A percentile compares a stretch with the other conserved stretches of the same genome.
Conservation (phyloP, 1,284 basidiomycete genomes). For the Hortiboletus rubellus region DNA sequence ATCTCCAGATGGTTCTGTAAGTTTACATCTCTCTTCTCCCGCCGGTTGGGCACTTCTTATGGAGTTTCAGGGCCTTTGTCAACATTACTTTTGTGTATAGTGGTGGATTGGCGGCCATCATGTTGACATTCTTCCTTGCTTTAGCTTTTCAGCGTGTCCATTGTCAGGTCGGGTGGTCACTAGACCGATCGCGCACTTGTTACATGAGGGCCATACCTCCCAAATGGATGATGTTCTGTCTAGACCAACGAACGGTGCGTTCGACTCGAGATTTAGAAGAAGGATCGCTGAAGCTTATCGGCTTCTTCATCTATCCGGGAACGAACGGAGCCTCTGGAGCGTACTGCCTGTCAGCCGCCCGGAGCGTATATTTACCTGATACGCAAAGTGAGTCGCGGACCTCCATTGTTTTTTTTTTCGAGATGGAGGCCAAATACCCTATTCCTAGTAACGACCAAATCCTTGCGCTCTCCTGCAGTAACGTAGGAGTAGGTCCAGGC, state of each 20-base stretch:
- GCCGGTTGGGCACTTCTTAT: conserved; percentile 22
- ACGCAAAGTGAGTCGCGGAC: conserved; percentile 18
- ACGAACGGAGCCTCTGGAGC: conserved; percentile 15
- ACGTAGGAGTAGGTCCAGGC: conserved; percentile 73
- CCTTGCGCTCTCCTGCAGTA: conserved; percentile 56
- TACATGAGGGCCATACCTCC: conserved; percentile 24
- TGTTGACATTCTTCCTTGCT: conserved; percentile 26
- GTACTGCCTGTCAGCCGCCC: conserved; percentile 18
- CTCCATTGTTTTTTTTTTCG: conserved; percentile 18
- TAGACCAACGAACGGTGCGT: conserved; percentile 15
- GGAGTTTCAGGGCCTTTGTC: conserved; percentile 26
- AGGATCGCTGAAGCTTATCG: conserved; percentile 31
- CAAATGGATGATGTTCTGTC: conserved; percentile 14
- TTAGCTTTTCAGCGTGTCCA: conserved; percentile 12
- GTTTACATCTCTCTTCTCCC: conserved; percentile 28
- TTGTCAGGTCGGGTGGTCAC: conserved; percentile 12
- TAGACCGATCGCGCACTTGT: conserved; percentile 16
- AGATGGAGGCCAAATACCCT: conserved; percentile 36
- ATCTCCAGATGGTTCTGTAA: conserved; percentile 21
- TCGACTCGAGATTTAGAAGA: conserved; percentile 19
- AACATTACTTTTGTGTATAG: conserved; percentile 22
- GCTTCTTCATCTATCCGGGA: conserved; percentile 23
- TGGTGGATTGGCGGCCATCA: conserved; percentile 26
- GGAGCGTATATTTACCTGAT: conserved; percentile 23
- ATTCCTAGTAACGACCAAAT: conserved; percentile 45